These are phyloP conservation scores for Pseudocercospora musae DNA, from an alignment of 2,329 filamentous ascomycete genomes.

Conservation along the genomic window DNA sequence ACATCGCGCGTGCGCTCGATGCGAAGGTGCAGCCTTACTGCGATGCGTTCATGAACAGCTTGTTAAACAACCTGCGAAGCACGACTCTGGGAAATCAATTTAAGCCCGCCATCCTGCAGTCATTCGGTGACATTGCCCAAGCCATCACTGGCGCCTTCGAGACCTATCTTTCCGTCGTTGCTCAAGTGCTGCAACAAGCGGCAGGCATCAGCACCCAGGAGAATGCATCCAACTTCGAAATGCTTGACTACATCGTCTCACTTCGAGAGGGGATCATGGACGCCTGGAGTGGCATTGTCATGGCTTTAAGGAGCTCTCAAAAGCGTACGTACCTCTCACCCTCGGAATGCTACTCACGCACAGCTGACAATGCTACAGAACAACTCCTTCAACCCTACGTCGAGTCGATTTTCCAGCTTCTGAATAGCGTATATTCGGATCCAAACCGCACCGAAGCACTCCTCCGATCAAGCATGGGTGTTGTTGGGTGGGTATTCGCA, in stretches of 20 bases:
- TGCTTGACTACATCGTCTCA: slow-evolving; percentile 94
- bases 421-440: slow-evolving; percentile 76
- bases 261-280: slow-evolving; percentile 98
- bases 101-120: slow-evolving; percentile 96
- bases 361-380: slow-evolving; percentile 49
- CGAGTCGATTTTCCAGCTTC: slow-evolving; percentile 79
- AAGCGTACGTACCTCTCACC: slow-evolving; percentile 59
- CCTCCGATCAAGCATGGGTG: slow-evolving; percentile 92
- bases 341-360: neutral
- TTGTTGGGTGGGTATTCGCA: slow-evolving; percentile 71
- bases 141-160: slow-evolving; percentile 91
- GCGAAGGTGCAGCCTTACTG: slow-evolving; percentile 91
- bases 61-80: slow-evolving; percentile 87
- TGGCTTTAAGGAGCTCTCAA: slow-evolving; percentile 80
- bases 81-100: slow-evolving; percentile 88
- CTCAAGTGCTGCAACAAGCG: slow-evolving; percentile 89
- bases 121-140: slow-evolving; percentile 95
- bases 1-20: slow-evolving; percentile 88
- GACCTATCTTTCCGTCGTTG: slow-evolving; percentile 87
- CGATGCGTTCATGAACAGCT: slow-evolving; percentile 96
- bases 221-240: slow-evolving; percentile 67
- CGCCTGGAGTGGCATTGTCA: slow-evolving; percentile 95
- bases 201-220: slow-evolving; percentile 71
- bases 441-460: slow-evolving; percentile 86
- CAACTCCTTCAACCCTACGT: slow-evolving; percentile 72